Evolutionary conservation across 2,329 filamentous ascomycete genomes (phyloP).

Genomic region (Cytospora schulzeri): DNA sequence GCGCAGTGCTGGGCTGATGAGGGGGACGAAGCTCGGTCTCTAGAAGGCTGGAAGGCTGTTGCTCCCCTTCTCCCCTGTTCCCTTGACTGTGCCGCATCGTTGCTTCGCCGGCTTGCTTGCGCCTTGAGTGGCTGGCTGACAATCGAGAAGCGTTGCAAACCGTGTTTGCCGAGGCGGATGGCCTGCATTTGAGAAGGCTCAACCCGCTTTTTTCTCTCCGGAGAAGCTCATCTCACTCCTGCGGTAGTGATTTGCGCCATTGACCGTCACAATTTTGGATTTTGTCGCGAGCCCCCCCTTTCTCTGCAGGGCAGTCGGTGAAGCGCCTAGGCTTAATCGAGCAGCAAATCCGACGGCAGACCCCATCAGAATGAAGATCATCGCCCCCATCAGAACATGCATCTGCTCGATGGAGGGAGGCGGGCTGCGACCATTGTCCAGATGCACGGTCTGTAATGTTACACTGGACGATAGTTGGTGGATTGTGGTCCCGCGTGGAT

Average conservation of each 20-base stretch:
- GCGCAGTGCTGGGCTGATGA: conserved; percentile 9
- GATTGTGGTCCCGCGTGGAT: conserved; percentile 11
- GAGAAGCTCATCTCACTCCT: conserved; percentile 22
- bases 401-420: conserved; percentile 41
- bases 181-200: conserved; percentile 22
- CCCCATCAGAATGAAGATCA: conserved; percentile 42
- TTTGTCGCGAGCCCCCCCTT: conserved; percentile 25
- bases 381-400: conserved; percentile 36
- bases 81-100: conserved; percentile 5
- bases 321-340: conserved; percentile 40
- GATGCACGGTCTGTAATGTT: conserved; percentile 25
- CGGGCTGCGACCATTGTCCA: conserved; percentile 30
- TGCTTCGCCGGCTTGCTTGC: conserved; percentile 8
- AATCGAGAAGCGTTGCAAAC: conserved; percentile 29
- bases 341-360: conserved; percentile 41
- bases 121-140: conserved; percentile 17
- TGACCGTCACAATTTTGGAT: conserved; percentile 25
- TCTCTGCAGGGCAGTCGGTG: conserved; percentile 28
- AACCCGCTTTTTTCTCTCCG: conserved; percentile 20
- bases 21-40: conserved; percentile 14
- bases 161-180: conserved; percentile 32
- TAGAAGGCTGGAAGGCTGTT: neutral
- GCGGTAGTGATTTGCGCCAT: conserved; percentile 21
- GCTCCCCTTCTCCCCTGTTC: neutral
- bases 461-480: conserved; percentile 19